phyloP scores from a whole-genome alignment of 2,329 filamentous ascomycete species.

The Elsinoe ampelina region DNA sequence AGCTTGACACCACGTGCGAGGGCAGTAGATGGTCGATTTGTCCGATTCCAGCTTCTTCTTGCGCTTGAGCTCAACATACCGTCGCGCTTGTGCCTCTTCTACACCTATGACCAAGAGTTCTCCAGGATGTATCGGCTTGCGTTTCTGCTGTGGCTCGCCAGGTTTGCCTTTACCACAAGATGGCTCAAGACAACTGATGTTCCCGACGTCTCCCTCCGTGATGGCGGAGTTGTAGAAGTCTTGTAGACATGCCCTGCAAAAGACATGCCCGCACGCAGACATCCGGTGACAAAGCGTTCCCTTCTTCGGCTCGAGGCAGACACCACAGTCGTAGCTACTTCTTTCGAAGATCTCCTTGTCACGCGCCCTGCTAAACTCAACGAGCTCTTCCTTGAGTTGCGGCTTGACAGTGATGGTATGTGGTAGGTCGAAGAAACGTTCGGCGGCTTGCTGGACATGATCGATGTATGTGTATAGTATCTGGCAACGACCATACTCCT shows the following conservation, averaged over 20 bases:
- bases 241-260: constrained; percentile 77
- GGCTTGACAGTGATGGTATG: constrained; percentile 38
- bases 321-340: constrained; percentile 76
- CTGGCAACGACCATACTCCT: constrained; percentile 48
- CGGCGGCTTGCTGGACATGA: constrained; percentile 49
- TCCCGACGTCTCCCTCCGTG: constrained; percentile 67
- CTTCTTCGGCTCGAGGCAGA: constrained; percentile 90
- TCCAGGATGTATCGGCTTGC: constrained; percentile 66
- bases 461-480: constrained; percentile 53
- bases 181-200: constrained; percentile 71
- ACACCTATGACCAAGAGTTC: constrained; percentile 55
- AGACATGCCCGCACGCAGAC: constrained; percentile 78
- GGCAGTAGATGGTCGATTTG: constrained; percentile 86
- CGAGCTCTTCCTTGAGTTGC: constrained; percentile 55
- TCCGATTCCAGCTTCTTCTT: constrained; percentile 89
- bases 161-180: constrained; percentile 59
- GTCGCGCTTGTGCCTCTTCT: constrained; percentile 59
- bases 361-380: constrained; percentile 70
- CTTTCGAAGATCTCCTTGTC: constrained; percentile 68
- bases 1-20: constrained; percentile 83
- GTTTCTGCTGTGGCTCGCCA: constrained; percentile 28
- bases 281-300: constrained; percentile 72
- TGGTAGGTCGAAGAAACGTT: constrained; percentile 45
- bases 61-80: constrained; percentile 83
- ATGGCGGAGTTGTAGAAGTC: constrained; percentile 89